Evolutionary conservation across 345 rosid species (phyloP), one percentile per base, ranked within the genome.

Genomic region (Microthlaspi erraticum): DNA sequence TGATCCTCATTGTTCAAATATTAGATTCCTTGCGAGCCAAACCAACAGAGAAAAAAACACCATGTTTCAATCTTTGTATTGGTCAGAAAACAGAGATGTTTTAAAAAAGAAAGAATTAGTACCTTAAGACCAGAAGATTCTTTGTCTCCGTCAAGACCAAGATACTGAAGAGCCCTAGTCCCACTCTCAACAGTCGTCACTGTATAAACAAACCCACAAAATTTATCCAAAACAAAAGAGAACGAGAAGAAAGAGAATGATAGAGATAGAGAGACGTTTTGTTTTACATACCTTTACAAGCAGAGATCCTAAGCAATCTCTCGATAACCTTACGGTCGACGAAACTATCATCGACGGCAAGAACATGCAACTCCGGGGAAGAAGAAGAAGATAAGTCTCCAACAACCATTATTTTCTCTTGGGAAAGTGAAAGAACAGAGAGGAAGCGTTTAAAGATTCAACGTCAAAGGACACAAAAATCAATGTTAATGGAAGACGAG

Each of bases 161-260:
- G 85, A 75, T 77, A 89, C 70, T 87, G 89, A 62, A 89, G 73
- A 64, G 96, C 96, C 73, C 86, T 84, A 0, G 81, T 80, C 19
- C 89, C 96, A 77, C 91, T 89, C 42, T 89, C 96, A 51, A 87
- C 89, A 53, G 89, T 83, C 11, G 96, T 89, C 20, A 89, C 96
- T 89, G 82, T 75, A 81, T 20, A 44, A 12, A 34, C 49, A 33
- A 48, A n/a, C 39, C 66, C 60, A 16, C 7, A 32, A 51, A n/a
- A 8, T 8, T 38, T 3, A 13, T 10, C 7, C 1, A 4, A 41
- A 64, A 39, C 36, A 38, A 13, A 31, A 31, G 36, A 26, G n/a
- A 42, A 8, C 8, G 9, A 14, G 44, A 10, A 60, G 11, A 19
- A 31, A 16, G 2, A 36, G 42, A 17, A 7, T 62, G 9, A n/a